phyloP scores from a whole-genome alignment of 768 basidiomycete genomes.

The Panaeolus cyanescens region DNA sequence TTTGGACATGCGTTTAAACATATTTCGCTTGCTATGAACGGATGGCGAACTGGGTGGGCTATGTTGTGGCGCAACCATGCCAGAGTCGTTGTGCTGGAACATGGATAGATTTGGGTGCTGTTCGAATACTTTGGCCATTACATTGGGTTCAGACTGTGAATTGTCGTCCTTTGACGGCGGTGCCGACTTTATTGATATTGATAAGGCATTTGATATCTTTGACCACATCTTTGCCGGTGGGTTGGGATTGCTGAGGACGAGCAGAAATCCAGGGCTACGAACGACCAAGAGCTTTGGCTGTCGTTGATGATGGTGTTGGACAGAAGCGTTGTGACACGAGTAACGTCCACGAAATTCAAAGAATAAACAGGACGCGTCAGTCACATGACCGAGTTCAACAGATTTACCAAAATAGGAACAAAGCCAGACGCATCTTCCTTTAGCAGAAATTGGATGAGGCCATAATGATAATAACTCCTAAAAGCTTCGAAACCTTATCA shows the following conservation, averaged over 20 bases:
- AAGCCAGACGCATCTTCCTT: neutral
- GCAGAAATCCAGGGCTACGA: constrained; percentile 1
- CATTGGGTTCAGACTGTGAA: constrained; percentile 32
- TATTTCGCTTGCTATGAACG: constrained; percentile 41
- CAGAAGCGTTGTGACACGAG: constrained; percentile 21
- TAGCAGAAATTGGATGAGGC: no score
- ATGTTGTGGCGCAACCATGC: constrained; percentile 23
- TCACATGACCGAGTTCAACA: constrained; percentile 24
- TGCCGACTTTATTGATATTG: constrained; percentile 24
- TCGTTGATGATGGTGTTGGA: constrained; percentile 20
- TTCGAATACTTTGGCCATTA: constrained; percentile 54
- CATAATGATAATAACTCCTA: neutral
- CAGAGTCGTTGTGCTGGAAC: constrained; percentile 43
- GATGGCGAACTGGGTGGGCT: constrained; percentile 55
- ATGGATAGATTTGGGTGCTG: constrained; percentile 65
- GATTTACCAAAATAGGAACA: constrained; percentile 1
- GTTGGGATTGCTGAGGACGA: constrained; percentile 3
- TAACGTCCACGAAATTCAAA: constrained; percentile 14
- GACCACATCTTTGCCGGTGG: constrained; percentile 52
- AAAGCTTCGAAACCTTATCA: neutral
- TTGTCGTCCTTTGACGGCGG: constrained; percentile 21
- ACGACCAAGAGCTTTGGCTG: neutral
- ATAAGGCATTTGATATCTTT: constrained; percentile 55
- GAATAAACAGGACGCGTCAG: constrained; percentile 23
- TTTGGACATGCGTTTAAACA: constrained; percentile 59